phyloP scores from a whole-genome alignment of 2,329 filamentous ascomycete genomes.

The Metarhizium rileyi region DNA sequence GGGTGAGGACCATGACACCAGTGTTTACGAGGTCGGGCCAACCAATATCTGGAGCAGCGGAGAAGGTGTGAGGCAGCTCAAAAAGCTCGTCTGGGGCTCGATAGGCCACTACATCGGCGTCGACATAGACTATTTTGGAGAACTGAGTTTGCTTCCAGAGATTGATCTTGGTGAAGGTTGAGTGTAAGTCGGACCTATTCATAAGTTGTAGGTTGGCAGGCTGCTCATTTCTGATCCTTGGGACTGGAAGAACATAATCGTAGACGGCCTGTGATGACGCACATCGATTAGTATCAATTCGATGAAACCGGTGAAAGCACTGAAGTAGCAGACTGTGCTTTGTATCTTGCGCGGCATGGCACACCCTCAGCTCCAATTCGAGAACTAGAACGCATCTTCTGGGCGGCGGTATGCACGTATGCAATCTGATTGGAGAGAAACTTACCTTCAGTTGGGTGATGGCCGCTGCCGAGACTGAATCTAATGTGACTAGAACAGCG shows the following conservation, averaged over 20 bases:
- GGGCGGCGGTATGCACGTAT: too few relatives aligned
- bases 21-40: constrained; percentile 99
- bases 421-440: too few relatives aligned
- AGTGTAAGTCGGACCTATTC: constrained; percentile 81
- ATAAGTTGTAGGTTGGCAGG: constrained; percentile 83
- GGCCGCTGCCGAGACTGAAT: constrained; percentile 65
- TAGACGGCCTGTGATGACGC: constrained; percentile 55
- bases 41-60: constrained; percentile 83
- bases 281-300: not conserved
- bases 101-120: constrained; percentile 87
- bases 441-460: constrained; percentile 69
- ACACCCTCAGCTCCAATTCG: too few relatives aligned
- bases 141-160: constrained; percentile 90
- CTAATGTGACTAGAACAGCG: constrained; percentile 72
- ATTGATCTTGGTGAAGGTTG: constrained; percentile 92
- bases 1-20: constrained; percentile 87
- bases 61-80: constrained; percentile 47
- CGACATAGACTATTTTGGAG: constrained; percentile 85
- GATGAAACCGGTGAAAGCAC: not conserved
- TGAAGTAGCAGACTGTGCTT: too few relatives aligned
- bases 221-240: constrained; percentile 64
- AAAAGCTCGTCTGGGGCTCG: constrained; percentile 91
- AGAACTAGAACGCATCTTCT: too few relatives aligned
- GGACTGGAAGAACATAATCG: constrained; percentile 80
- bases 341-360: too few relatives aligned